Conservation (phyloP, 2,329 filamentous ascomycete species). For the Metarhizium brunneum region DNA sequence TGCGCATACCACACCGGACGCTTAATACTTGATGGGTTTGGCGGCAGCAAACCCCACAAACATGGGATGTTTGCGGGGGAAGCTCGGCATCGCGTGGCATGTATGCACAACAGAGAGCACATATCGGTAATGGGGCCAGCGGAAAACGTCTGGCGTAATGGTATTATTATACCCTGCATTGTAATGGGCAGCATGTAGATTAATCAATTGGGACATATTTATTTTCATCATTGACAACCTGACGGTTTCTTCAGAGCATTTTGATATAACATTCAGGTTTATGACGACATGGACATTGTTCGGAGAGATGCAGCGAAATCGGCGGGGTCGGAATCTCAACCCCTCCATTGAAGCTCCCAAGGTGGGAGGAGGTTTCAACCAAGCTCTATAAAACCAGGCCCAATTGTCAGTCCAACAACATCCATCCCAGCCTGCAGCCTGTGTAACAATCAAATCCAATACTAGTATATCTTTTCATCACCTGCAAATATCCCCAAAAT, state of each 20-base stretch:
- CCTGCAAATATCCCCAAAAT: conserved; percentile 34
- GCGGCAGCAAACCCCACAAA: neutral
- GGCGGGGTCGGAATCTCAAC: neutral
- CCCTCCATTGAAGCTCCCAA: neutral
- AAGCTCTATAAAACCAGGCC: neutral
- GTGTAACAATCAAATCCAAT: neutral
- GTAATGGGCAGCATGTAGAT: neutral
- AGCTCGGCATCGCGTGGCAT: neutral
- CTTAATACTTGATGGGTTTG: neutral
- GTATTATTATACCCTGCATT: neutral
- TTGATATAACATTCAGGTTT: neutral
- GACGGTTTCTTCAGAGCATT: neutral
- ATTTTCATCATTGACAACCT: neutral
- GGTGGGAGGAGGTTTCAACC: neutral
- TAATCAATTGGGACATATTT: neutral
- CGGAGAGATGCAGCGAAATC: neutral
- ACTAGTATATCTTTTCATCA: too few species aligned
- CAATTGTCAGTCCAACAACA: neutral
- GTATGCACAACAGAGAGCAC: neutral
- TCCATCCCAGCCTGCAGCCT: neutral
- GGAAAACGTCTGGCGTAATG: neutral
- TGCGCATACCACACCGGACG: neutral
- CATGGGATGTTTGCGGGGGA: neutral
- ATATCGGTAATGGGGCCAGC: neutral
- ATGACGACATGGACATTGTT: neutral